Conservation (phyloP, 768 basidiomycete species). For the Gloeostereum incarnatum region DNA sequence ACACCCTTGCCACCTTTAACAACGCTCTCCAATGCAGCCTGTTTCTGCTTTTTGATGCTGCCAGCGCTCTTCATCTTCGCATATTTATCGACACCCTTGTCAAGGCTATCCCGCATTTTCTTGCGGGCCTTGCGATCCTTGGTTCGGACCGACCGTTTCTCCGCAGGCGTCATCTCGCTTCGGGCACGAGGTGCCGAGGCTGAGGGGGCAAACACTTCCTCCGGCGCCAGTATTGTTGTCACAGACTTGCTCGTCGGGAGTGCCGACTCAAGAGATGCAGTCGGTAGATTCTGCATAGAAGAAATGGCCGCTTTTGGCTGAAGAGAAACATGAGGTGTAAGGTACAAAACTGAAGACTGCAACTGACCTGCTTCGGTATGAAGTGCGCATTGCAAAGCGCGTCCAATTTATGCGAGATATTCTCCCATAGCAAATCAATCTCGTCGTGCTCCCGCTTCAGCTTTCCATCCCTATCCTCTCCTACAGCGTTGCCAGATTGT, state of each 20-base stretch:
- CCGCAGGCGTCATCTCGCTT: conserved; percentile 76
- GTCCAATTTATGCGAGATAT: conserved; percentile 81
- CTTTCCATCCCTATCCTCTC: conserved; percentile 83
- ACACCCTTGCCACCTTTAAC: conserved; percentile 83
- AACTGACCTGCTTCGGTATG: conserved; percentile 81
- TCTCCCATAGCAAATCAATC: conserved; percentile 77
- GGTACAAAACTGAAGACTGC: neutral
- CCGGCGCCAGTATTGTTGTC: conserved; percentile 82
- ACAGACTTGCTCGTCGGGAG: conserved; percentile 74
- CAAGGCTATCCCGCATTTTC: conserved; percentile 55
- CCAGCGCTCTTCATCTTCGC: conserved; percentile 43
- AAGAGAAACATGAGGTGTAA: conserved; percentile 1
- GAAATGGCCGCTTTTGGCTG: conserved; percentile 88
- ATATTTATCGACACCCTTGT: conserved; percentile 56
- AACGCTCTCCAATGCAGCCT: conserved; percentile 70
- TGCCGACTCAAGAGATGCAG: conserved; percentile 81
- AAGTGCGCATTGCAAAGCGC: conserved; percentile 94
- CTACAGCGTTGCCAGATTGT: conserved; percentile 39
- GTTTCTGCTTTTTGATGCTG: conserved; percentile 73
- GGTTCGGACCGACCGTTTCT: conserved; percentile 66
- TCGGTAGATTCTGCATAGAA: conserved; percentile 73
- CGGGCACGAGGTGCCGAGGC: conserved; percentile 48
- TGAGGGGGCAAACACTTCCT: conserved; percentile 73
- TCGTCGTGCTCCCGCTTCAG: conserved; percentile 84
- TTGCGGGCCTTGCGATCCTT: conserved; percentile 65